Evolutionary conservation across 768 basidiomycete species (phyloP), one percentile per base, ranked within the genome.

Genomic region (Asterophora lycoperdoides): DNA sequence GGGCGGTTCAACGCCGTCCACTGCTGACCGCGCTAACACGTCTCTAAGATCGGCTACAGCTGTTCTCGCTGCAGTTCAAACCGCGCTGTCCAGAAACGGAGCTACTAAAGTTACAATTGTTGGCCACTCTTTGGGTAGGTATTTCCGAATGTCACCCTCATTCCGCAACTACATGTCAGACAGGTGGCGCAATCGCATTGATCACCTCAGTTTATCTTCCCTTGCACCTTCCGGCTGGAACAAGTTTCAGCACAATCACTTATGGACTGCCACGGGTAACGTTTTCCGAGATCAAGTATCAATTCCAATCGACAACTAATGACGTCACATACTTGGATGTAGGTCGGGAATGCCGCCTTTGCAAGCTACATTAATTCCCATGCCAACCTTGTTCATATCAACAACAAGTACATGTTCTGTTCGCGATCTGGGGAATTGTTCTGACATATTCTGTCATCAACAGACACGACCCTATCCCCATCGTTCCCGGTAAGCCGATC

Each of bases 121-220:
- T 6, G 73, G 74, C 1, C 73, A 75, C 46, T 74, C 72, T 0
- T 64, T 76, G 4, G 70, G 68, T 58, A 19, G 8, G 45, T 32
- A 4, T 17, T 14, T 15, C 11, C 6, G 9, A 20, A 18, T 6
- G 4, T 8, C 26, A 30, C 8, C 17, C 28, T 8, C 11, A 28
- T n/a, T 3, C 11, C 13, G 9, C n/a, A 38, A 11, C 15, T 29
- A 9, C 1, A 51, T 8, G n/a, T 19, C 3, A 17, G 47, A 8
- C 44, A 69, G 70, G 73, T 20, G 72, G 64, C 13, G 72, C 72
- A 1, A 60, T 76, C 30, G 52, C 71, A 2, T 59, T 74, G 29
- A 39, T 76, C 9, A 69, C 72, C 29, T 58, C 68, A 2, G 57
- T 75, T 26, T 72, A 67, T 55, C 65, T 75, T 18, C 65, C 67